These are phyloP conservation scores for Brassica juncea DNA, from an alignment of 345 rosid species.

Conservation along the genomic window DNA sequence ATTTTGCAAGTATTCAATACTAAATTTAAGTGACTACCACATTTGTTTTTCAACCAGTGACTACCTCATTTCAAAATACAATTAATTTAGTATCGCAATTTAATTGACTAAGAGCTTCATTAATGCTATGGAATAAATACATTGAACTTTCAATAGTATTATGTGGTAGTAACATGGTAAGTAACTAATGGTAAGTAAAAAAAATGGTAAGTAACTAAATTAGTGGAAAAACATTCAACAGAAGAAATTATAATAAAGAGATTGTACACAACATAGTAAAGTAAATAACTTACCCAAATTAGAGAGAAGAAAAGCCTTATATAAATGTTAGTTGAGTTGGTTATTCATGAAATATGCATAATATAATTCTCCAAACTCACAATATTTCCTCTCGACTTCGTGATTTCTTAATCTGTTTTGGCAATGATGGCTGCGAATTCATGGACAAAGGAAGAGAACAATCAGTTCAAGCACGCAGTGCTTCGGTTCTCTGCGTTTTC, in stretches of 20 bases:
- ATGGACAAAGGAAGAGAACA: constrained; percentile 27
- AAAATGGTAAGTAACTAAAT: not conserved
- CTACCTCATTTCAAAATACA: too few relatives aligned
- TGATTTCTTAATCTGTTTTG: not conserved
- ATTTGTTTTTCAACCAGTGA: too few relatives aligned
- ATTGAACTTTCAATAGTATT: not conserved
- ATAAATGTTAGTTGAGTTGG: not conserved
- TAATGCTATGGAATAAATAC: not conserved
- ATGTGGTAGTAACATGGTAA: not conserved
- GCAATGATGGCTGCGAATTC: constrained; percentile 10
- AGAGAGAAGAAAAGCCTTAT: not conserved
- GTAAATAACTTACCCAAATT: not conserved
- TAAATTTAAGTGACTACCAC: too few relatives aligned
- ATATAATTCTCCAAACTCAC: not conserved
- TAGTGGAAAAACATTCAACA: not conserved
- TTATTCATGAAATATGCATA: not conserved
- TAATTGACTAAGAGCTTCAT: too few relatives aligned
- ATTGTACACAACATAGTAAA: not conserved
- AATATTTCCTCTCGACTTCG: not conserved
- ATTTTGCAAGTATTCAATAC: too few relatives aligned
- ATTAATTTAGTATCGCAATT: too few relatives aligned
- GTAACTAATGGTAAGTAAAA: not conserved
- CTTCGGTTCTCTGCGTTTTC: not conserved
- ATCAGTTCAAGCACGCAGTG: not conserved
- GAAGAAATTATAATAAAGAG: not conserved